Percentiles rank a stretch among this genome's conserved stretches.
phyloP scores from a whole-genome alignment of 2,329 filamentous ascomycete genomes.

The Exutisphaerella laricina region DNA sequence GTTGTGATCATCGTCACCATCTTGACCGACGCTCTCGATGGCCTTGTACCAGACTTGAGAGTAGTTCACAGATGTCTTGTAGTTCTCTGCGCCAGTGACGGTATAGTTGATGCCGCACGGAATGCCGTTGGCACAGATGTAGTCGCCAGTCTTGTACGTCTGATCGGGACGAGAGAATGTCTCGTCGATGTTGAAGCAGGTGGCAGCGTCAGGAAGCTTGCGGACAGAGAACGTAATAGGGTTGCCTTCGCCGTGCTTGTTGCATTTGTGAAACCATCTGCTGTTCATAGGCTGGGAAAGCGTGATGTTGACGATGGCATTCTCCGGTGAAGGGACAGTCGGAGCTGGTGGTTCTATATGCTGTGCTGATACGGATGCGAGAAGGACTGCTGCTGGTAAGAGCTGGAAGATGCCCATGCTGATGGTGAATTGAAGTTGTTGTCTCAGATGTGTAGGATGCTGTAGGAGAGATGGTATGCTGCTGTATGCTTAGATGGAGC shows the following conservation, averaged over 20 bases:
- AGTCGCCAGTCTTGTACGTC: neutral
- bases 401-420: neutral
- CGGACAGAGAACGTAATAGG: neutral
- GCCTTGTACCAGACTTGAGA: slow-evolving; percentile 1
- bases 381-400: neutral
- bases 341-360: neutral
- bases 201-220: neutral
- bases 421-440: neutral
- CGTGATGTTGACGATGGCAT: neutral
- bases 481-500: neutral
- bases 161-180: neutral
- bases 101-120: slow-evolving; percentile 1
- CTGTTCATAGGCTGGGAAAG: neutral
- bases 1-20: neutral
- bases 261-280: neutral
- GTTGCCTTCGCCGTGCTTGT: slow-evolving; percentile 6
- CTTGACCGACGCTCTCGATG: neutral
- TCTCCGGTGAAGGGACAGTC: neutral
- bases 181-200: slow-evolving; percentile 1
- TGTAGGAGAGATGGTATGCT: neutral
- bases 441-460: neutral
- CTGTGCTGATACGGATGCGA: neutral
- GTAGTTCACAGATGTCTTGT: neutral
- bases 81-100: slow-evolving; percentile 1
- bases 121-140: neutral